phyloP scores from a whole-genome alignment of 306 rosid genomes.

The Mimosa pudica region DNA sequence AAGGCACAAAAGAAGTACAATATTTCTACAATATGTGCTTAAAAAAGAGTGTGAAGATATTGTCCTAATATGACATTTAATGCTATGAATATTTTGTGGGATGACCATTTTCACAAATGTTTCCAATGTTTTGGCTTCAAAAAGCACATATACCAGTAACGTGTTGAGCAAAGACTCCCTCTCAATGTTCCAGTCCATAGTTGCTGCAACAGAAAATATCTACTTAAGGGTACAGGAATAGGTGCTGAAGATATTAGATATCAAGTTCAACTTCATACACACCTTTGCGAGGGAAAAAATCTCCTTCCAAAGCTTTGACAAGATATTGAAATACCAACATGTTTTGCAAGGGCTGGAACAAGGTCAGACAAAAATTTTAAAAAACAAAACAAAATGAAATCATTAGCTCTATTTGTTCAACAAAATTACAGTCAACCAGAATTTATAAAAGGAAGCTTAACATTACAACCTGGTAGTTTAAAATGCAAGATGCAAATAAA shows the following conservation, averaged over 20 bases:
- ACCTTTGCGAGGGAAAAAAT: slow-evolving; percentile 66
- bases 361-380: not conserved
- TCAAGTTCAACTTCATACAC: slow-evolving; percentile 50
- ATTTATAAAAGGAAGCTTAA: slow-evolving; percentile 12
- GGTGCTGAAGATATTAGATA: slow-evolving; percentile 17
- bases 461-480: not conserved
- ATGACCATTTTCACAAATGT: slow-evolving; percentile 31
- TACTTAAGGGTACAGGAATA: slow-evolving; percentile 30
- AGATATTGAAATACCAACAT: slow-evolving; percentile 83
- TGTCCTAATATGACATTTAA: slow-evolving; percentile 19
- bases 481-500: slow-evolving; percentile 12
- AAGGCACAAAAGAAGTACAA: slow-evolving; percentile 24
- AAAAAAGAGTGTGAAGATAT: not conserved
- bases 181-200: slow-evolving; percentile 63
- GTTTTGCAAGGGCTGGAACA: slow-evolving; percentile 60
- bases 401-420: slow-evolving; percentile 1
- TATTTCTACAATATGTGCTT: slow-evolving; percentile 21
- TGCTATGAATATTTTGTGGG: slow-evolving; percentile 22
- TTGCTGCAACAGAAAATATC: slow-evolving; percentile 57
- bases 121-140: slow-evolving; percentile 27
- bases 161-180: slow-evolving; percentile 79
- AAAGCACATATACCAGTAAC: slow-evolving; percentile 62
- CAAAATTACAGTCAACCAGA: not conserved
- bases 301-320: slow-evolving; percentile 67
- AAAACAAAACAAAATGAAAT: slow-evolving; percentile 1